Base-by-base conservation (phyloP, 2,329 filamentous ascomycete genomes). In the Pseudodiploospora longispora region DNA sequence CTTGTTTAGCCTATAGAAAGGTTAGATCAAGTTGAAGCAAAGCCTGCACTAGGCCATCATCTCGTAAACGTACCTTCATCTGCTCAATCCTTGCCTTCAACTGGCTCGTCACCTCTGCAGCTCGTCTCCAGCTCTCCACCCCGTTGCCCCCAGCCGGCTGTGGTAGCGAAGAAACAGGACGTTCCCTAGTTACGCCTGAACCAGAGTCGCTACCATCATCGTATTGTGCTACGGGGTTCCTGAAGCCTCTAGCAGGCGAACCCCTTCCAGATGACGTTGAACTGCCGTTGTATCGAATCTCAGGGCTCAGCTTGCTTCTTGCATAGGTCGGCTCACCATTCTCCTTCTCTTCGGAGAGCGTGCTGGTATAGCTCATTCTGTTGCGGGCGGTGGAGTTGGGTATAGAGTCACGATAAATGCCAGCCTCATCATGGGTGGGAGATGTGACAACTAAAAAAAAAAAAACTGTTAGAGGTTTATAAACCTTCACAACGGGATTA, bases 71-170 rank as follows among this genome's bases (percentile, higher is more conserved):
- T 57, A 78, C 80, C 76, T 97, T 98, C 93, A 98, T 98, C 73
- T 93, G 86, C 71, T 97, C 93, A 64, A 98, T 98, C 62, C 93
- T 81, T 42, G 91, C 89, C 71, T 97, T 98, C 58, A 98, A 66
- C 63, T 96, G 93, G 65, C 90, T 96, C 43, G 93, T 98, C 46
- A 98, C 93, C 70, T 98, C 93, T 2, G 93, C 93, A 12, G 93
- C 93, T 54, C 93, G 76, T 70, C 90, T 94, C 93, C 93, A 98
- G 62, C 90, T 97, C 69, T 98, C 93, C 3, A 59, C 63, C 3
- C 61, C 63, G 30, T 61, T 62, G 27, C 56, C 56, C 30, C 57
- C 57, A 6, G 57, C 47, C 4, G 64, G 57, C 27, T 64, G 63
- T 4, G 64, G 62, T 9, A 66, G 53, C 7, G 61, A 59, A 12